phyloP scores from a whole-genome alignment of 371 early-diverging fungal species.

The Apophysomyces trapeziformis region DNA sequence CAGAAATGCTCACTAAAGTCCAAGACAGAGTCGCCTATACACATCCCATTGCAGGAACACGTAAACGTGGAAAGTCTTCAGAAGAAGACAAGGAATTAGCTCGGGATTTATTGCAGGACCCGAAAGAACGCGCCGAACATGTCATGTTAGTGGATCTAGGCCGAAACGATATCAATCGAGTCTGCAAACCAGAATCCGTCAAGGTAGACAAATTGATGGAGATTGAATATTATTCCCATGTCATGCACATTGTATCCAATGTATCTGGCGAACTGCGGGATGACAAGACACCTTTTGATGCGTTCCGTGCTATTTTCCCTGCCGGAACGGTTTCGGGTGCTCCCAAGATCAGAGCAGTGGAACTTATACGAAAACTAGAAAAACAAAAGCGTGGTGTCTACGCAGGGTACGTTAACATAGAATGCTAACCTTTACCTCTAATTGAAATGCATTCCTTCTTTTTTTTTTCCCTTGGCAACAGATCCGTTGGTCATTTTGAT shows the following conservation, averaged over 20 bases:
- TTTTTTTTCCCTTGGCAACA: conserved; percentile 5
- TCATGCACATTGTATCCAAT: conserved; percentile 97
- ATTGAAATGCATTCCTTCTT: not conserved
- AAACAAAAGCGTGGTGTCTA: conserved; percentile 93
- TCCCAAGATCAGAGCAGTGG: conserved; percentile 96
- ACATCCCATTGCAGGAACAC: conserved; percentile 98
- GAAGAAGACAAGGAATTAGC: conserved; percentile 88
- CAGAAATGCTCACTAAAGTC: conserved; percentile 96
- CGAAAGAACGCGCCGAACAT: conserved; percentile 95
- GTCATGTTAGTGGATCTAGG: conserved; percentile 99
- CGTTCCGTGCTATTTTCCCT: conserved; percentile 96
- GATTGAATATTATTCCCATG: conserved; percentile 94
- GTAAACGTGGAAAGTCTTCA: conserved; percentile 83
- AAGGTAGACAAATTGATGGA: conserved; percentile 96
- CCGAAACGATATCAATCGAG: conserved; percentile 95
- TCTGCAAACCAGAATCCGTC: conserved; percentile 91
- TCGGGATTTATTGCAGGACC: conserved; percentile 80
- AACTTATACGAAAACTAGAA: conserved; percentile 90
- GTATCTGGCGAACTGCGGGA: conserved; percentile 88
- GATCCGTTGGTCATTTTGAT: conserved; percentile 92
- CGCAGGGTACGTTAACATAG: conserved; percentile 67
- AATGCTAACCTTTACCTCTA: not conserved
- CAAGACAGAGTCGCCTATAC: conserved; percentile 82
- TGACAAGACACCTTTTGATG: conserved; percentile 91
- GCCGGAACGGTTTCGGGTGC: conserved; percentile 98